Percentiles rank a stretch among this genome's conserved stretches.
Evolutionary conservation across 1,139 yeast species (phyloP).

Genomic region (Scheffersomyces segobiensis): DNA sequence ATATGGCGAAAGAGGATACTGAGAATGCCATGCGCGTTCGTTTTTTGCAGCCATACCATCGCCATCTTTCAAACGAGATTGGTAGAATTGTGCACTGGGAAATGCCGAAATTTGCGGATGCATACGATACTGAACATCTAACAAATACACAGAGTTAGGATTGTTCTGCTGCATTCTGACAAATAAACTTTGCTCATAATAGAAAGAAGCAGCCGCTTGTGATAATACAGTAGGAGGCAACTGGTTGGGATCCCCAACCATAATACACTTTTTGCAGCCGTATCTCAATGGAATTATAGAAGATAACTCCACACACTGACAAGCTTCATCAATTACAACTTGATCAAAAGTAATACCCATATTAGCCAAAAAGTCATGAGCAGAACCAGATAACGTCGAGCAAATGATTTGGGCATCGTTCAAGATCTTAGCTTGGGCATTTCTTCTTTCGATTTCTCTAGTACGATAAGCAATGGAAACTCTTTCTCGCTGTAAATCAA

Average conservation of each 20-base stretch:
- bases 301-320: conserved; percentile 94
- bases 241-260: conserved; percentile 99
- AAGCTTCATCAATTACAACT: conserved; percentile 97
- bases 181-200: conserved; percentile 89
- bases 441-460: conserved; percentile 75
- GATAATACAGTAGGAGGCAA: conserved; percentile 98
- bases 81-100: conserved; percentile 83
- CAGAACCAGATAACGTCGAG: conserved; percentile 91
- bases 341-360: conserved; percentile 81
- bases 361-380: conserved; percentile 80
- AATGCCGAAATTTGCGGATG: conserved; percentile 87
- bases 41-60: conserved; percentile 62
- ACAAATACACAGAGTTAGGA: conserved; percentile 64
- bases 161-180: conserved; percentile 84
- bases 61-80: conserved; percentile 74
- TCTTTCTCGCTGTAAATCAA: conserved; percentile 79
- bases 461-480: conserved; percentile 68
- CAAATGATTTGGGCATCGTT: conserved; percentile 86
- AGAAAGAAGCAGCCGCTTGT: conserved; percentile 74
- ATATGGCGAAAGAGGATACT: conserved; percentile 63
- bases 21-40: conserved; percentile 73
- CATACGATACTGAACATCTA: conserved; percentile 98
- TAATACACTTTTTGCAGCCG: conserved; percentile 87
- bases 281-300: conserved; percentile 90
- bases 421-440: conserved; percentile 70